Evolutionary conservation across 2,329 filamentous ascomycete genomes (phyloP), one percentile per base, ranked within the genome.

Genomic region (Aureobasidium namibiae): DNA sequence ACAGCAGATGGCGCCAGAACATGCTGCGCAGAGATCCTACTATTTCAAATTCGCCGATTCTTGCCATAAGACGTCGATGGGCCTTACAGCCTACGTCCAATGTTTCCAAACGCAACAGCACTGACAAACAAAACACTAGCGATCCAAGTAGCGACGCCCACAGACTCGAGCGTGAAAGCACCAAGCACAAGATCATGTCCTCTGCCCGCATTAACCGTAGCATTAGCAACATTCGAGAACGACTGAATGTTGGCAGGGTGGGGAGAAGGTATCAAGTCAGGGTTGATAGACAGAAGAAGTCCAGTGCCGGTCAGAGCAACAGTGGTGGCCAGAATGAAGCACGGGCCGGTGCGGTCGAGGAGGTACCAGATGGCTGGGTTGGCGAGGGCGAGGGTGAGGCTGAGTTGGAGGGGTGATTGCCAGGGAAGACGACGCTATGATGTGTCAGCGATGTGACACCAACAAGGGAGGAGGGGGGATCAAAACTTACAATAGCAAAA

Each of bases 291-390:
- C 60, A 96, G 81, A 18, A 96, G 76, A 16, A 90, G 72, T 14
- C 82, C 81, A 10, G 92, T 92, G 8, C 92, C 90, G 1, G 82
- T 75, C 26, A 92, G 70, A 1, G 90, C 88, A 11, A 96, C 86
- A 1, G 83, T 76, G 14, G 86, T 80, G 0, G 90, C 91, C 59
- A 96, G 81, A 34, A 94, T 76, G 65, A 97, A 88, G 4, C 94
- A 94, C 0, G 91, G 82, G 65, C 85, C 86, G 48, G 90, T 94
- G 53, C 92, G 89, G 74, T 99, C 94, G 68, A 99, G 88, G 24
- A 97, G 80, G 74, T 95, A 99, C 94, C 94, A 99, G 18, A 99
- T 78, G 10, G 94, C 88, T 1, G 94, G 92, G 70, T 97, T 97
- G 21, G 88, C 90, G 61, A 97, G 83, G 23, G 91, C 89, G 50